phyloP scores from a whole-genome alignment of 2,329 filamentous ascomycete species.

The Teratosphaeriaceae sp. region DNA sequence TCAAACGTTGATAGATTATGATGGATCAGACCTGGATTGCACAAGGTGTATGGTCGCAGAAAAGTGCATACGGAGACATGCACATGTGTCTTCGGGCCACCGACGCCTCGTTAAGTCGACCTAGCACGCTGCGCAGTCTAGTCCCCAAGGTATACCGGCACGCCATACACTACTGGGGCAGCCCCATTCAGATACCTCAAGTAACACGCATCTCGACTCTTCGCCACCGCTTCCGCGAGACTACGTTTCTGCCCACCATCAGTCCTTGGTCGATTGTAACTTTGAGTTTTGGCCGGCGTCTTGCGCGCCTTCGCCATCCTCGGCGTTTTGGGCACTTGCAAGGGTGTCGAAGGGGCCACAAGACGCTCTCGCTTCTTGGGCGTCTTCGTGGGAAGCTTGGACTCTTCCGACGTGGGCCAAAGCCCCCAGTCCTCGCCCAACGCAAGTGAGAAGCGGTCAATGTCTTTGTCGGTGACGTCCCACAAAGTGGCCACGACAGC shows the following conservation, averaged over 20 bases:
- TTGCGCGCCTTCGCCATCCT: slow-evolving; percentile 28
- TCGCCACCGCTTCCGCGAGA: slow-evolving; percentile 74
- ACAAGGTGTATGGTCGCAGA: no score
- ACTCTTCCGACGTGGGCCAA: slow-evolving; percentile 27
- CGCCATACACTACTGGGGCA: slow-evolving; percentile 87
- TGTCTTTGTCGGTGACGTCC: slow-evolving; percentile 97
- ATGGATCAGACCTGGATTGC: no score
- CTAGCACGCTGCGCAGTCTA: no score
- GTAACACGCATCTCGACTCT: slow-evolving; percentile 70
- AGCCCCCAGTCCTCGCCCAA: slow-evolving; percentile 85
- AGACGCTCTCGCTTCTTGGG: slow-evolving; percentile 20
- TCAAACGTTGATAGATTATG: no score
- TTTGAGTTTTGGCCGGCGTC: slow-evolving; percentile 22
- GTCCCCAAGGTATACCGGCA: slow-evolving; percentile 71
- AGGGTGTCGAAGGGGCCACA: slow-evolving; percentile 22
- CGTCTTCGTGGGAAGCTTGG: slow-evolving; percentile 20
- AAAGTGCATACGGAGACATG: no score
- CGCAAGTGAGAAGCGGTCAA: slow-evolving; percentile 79
- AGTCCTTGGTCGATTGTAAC: slow-evolving; percentile 7
- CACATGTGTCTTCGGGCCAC: no score
- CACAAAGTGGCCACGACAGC: slow-evolving; percentile 89
- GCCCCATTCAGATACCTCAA: slow-evolving; percentile 90
- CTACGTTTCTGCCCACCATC: slow-evolving; percentile 33
- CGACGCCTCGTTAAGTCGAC: no score
- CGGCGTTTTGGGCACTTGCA: slow-evolving; percentile 25